A percentile compares a stretch with the other conserved stretches of the same genome.
phyloP scores from a whole-genome alignment of 1,284 basidiomycete genomes.

The Cryptococcus neoformans region DNA sequence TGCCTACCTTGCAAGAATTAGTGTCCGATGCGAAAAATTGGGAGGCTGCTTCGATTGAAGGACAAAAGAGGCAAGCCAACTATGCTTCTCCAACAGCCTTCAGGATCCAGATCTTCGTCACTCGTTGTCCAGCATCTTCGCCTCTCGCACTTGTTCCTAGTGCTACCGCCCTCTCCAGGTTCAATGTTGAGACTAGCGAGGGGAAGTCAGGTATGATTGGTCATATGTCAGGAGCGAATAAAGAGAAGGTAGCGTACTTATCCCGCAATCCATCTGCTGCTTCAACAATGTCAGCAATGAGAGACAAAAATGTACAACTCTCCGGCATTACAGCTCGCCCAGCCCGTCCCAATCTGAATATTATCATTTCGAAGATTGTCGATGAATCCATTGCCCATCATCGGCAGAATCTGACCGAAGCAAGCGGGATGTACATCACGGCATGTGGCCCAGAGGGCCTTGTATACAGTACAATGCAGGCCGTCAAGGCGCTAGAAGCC shows the following conservation, averaged over 20 bases:
- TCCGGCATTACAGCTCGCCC: slow-evolving; percentile 22
- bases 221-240: slow-evolving; percentile 14
- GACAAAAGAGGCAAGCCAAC: slow-evolving; percentile 15
- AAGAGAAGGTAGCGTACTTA: slow-evolving; percentile 27
- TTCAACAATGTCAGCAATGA: slow-evolving; percentile 6
- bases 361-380: slow-evolving; percentile 18
- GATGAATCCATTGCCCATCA: slow-evolving; percentile 23
- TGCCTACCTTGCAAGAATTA: slow-evolving; percentile 32
- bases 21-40: slow-evolving; percentile 33
- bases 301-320: slow-evolving; percentile 6
- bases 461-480: slow-evolving; percentile 29
- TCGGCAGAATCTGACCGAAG: slow-evolving; percentile 13
- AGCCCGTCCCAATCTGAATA: slow-evolving; percentile 25
- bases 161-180: background rate
- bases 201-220: background rate
- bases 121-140: slow-evolving; percentile 31
- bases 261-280: slow-evolving; percentile 18
- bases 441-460: slow-evolving; percentile 41
- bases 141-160: slow-evolving; percentile 32
- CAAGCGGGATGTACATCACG: slow-evolving; percentile 31
- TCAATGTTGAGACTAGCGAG: background rate
- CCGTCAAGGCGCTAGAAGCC: slow-evolving; percentile 20
- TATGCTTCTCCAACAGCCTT: slow-evolving; percentile 27
- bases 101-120: slow-evolving; percentile 38
- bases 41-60: slow-evolving; percentile 27